Evolutionary conservation across 2,329 filamentous ascomycete species (phyloP), one percentile per base, ranked within the genome.

Genomic region (Thielaviopsis ethacetica): DNA sequence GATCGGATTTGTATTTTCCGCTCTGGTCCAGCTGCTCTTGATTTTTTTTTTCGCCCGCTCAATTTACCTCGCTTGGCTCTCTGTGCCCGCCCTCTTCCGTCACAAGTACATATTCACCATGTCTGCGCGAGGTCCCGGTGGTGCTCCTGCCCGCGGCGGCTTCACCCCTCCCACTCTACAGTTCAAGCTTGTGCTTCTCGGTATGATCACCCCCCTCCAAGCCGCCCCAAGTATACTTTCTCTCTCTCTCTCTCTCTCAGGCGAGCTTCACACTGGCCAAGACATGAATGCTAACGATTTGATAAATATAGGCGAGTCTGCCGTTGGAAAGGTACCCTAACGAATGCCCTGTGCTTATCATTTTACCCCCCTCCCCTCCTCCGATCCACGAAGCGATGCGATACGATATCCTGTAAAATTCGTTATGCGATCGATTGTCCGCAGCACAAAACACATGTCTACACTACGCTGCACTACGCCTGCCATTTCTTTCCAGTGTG

Each of bases 121-220:
- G 91, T 87, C 91, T 74, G 81, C 87, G 72, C 84, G 90, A 83
- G 83, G 83, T 61, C 57, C 60, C 26, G 53, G 53, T 59, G 55
- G 55, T 60, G 60, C 75, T 65, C 75, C 78, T 67, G 79, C 78
- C 67, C 74, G 77, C 66, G 79, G 80, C 67, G 80, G 78, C 69
- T 74, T 78, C 79, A 82, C 84, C 83, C 82, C 87, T 73, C 85
- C 91, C 69, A 97, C 98, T 74, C 91, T 93, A 68, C 93, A 98
- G 80, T 98, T 98, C 77, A 98, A 98, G 80, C 82, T 98, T 67
- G 93, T 98, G 65, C 79, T 98, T 69, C 80, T 98, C 64, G 93
- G 93, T 97, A 81, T 66, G 85, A 69, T 17, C n/a, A 30, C 44
- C 21, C 24, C 17, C 24, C 17, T 49, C 30, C 50, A 41, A 38